A percentile compares a stretch with the other conserved stretches of the same genome.
phyloP scores from a whole-genome alignment of 768 basidiomycete genomes.

The Pisolithus orientalis region DNA sequence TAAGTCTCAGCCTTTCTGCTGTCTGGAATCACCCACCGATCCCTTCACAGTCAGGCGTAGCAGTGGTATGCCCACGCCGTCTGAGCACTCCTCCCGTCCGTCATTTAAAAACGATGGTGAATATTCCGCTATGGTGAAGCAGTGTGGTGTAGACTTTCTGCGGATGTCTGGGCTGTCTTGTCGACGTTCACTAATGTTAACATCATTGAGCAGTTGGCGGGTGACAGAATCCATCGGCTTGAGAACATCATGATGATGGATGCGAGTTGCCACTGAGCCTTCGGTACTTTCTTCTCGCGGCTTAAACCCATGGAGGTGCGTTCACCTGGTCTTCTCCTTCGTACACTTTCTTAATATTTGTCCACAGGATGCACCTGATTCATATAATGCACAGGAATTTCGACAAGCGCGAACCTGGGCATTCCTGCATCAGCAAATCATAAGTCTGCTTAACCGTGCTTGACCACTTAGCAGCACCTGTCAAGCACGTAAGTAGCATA shows the following conservation, averaged over 20 bases:
- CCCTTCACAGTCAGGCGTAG: background rate
- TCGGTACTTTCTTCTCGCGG: background rate
- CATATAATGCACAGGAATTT: background rate
- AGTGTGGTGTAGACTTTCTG: conserved; percentile 3
- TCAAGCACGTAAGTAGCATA: no score
- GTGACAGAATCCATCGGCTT: conserved; percentile 18
- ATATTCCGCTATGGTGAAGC: conserved; percentile 1
- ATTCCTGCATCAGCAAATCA: background rate
- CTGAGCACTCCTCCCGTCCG: conserved; percentile 11
- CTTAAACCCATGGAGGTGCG: background rate
- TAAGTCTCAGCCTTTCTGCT: background rate
- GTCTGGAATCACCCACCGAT: background rate
- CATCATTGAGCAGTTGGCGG: conserved; percentile 20
- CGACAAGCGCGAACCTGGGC: background rate
- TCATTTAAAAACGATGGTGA: conserved; percentile 11
- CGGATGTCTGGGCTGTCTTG: conserved; percentile 14
- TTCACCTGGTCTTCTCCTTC: background rate
- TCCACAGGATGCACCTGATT: background rate
- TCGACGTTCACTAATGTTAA: conserved; percentile 7
- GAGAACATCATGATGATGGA: conserved; percentile 10
- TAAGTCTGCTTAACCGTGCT: no score
- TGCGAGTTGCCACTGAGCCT: background rate
- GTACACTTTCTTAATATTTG: background rate
- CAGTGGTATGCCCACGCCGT: conserved; percentile 15
- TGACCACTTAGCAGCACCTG: no score